Percentiles rank a stretch among this genome's conserved stretches.
These are phyloP conservation scores for Didymosphaeria variabile DNA, from an alignment of 2,329 filamentous ascomycete species.

Conservation along the genomic window DNA sequence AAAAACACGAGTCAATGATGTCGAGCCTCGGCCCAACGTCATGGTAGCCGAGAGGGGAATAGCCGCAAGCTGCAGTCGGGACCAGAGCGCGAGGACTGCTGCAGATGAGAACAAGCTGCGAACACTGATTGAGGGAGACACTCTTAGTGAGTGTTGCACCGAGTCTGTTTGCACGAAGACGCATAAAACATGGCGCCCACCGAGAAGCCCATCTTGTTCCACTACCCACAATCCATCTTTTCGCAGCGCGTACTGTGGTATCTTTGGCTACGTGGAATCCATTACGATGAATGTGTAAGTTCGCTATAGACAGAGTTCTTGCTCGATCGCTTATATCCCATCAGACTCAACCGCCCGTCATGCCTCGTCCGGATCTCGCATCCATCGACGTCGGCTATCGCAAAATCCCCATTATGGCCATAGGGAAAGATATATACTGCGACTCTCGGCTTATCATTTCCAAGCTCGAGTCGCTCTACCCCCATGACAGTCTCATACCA, in stretches of 20 bases:
- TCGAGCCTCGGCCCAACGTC: background rate
- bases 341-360: conserved; percentile 65
- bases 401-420: conserved; percentile 44
- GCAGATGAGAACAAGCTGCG: background rate
- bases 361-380: conserved; percentile 42
- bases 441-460: conserved; percentile 45
- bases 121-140: background rate
- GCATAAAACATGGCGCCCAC: conserved; percentile 26
- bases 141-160: background rate
- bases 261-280: conserved; percentile 70
- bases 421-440: conserved; percentile 45
- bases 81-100: background rate
- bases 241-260: conserved; percentile 73
- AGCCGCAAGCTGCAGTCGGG: background rate
- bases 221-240: conserved; percentile 72
- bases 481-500: conserved; percentile 24
- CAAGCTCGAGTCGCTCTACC: conserved; percentile 37
- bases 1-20: background rate
- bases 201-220: conserved; percentile 68
- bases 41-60: background rate
- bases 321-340: background rate
- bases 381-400: conserved; percentile 49
- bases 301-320: background rate
- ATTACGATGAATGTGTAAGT: conserved; percentile 73
- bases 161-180: background rate